phyloP scores from a whole-genome alignment of 306 rosid species.

The Fagus sylvatica region DNA sequence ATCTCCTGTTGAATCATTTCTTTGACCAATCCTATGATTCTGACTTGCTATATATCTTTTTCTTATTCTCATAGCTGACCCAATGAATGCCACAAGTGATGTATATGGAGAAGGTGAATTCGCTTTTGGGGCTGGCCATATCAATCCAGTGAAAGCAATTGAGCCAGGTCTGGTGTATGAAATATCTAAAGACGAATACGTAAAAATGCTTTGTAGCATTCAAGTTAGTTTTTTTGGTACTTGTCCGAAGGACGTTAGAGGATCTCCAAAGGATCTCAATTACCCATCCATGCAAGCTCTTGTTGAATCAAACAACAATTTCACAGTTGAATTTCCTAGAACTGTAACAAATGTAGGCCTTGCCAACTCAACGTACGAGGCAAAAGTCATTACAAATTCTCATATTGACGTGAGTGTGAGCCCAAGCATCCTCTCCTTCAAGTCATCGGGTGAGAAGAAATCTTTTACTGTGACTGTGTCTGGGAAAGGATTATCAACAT shows the following conservation, averaged over 20 bases:
- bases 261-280: constrained; percentile 29
- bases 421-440: constrained; percentile 29
- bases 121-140: constrained; percentile 27
- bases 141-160: constrained; percentile 25
- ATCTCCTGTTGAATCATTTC: too few relatives aligned
- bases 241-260: not conserved
- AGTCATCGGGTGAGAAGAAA: constrained; percentile 24
- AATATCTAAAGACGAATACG: constrained; percentile 25
- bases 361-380: constrained; percentile 24
- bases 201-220: constrained; percentile 24
- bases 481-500: not conserved
- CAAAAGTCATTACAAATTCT: not conserved
- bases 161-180: constrained; percentile 39
- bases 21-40: not conserved
- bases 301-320: not conserved
- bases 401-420: constrained; percentile 12
- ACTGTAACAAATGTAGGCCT: constrained; percentile 34
- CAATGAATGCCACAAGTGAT: not conserved
- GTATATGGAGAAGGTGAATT: constrained; percentile 8
- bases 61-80: constrained; percentile 23
- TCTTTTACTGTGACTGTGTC: constrained; percentile 28
- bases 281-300: constrained; percentile 29
- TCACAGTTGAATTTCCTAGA: constrained; percentile 19
- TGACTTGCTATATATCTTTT: not conserved
- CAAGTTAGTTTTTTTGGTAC: not conserved